Evolutionary conservation across 768 basidiomycete genomes (phyloP).

Genomic region (Glaciozyma antarctica): DNA sequence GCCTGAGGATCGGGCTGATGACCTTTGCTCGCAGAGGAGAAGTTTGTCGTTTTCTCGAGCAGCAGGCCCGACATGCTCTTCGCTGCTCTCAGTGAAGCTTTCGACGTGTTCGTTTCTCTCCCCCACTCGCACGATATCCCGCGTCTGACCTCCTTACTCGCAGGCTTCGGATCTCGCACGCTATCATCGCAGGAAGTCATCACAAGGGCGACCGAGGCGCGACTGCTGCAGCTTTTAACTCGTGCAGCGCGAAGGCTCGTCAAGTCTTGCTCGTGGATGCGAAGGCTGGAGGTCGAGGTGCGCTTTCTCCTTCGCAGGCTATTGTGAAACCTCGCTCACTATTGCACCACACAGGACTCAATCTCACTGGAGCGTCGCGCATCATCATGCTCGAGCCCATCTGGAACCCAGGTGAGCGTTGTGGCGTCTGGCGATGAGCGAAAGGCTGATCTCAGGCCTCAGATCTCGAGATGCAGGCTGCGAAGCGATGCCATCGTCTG

Average conservation of each 20-base stretch:
- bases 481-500: constrained; percentile 28
- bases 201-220: constrained; percentile 11
- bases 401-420: constrained; percentile 15
- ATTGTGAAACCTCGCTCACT: neutral
- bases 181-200: constrained; percentile 14
- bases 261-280: constrained; percentile 27
- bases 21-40: constrained; percentile 5
- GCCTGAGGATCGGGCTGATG: too few species aligned
- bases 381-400: constrained; percentile 24
- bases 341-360: neutral
- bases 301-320: neutral
- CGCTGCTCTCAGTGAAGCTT: constrained; percentile 23
- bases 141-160: neutral
- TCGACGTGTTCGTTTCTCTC: constrained; percentile 12
- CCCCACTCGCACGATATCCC: neutral
- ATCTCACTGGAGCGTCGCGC: constrained; percentile 12
- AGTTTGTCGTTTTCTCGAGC: constrained; percentile 28
- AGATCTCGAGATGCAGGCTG: constrained; percentile 23
- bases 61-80: constrained; percentile 19
- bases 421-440: neutral
- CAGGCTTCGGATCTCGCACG: constrained; percentile 18
- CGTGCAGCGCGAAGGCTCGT: neutral
- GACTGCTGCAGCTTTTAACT: constrained; percentile 12
- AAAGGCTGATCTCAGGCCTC: neutral
- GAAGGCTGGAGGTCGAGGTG: constrained; percentile 18